Conservation (phyloP, 1,139 yeast species). For the Debaryomycetaceae sp. region DNA sequence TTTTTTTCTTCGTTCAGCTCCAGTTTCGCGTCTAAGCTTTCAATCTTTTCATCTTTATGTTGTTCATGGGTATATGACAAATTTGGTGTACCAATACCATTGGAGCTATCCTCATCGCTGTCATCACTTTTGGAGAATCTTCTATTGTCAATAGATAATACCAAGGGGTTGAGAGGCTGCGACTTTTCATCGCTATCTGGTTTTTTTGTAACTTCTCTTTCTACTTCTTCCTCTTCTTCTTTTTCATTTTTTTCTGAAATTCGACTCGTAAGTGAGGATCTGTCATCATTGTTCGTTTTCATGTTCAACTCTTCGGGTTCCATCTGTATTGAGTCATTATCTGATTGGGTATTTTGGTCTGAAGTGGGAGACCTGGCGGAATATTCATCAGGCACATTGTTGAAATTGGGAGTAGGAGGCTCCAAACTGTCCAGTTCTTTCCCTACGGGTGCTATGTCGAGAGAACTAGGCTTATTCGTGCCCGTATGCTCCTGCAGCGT, state of each 20-base stretch:
- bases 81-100: not conserved
- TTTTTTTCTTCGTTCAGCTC: conserved; percentile 6
- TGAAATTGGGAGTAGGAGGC: conserved; percentile 34
- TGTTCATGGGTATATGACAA: too few relatives aligned
- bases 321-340: conserved; percentile 35
- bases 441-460: not conserved
- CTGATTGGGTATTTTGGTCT: conserved; percentile 34
- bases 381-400: conserved; percentile 6
- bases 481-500: not conserved
- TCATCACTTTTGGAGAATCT: conserved; percentile 3
- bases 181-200: not conserved
- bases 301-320: conserved; percentile 32
- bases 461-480: not conserved
- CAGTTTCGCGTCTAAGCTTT: not conserved
- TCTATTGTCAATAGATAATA: conserved; percentile 23
- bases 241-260: conserved; percentile 2
- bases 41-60: conserved; percentile 2
- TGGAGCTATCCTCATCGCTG: not conserved
- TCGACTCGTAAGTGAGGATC: too few relatives aligned
- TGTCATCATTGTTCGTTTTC: conserved; percentile 1
- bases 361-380: conserved; percentile 31
- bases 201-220: not conserved
- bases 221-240: conserved; percentile 1
- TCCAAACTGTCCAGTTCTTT: conserved; percentile 9
- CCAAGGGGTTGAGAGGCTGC: conserved; percentile 16